Evolutionary conservation across 305 asterid genomes (phyloP), one percentile per base, ranked within the genome.

Genomic region (Fraxinus nigra): DNA sequence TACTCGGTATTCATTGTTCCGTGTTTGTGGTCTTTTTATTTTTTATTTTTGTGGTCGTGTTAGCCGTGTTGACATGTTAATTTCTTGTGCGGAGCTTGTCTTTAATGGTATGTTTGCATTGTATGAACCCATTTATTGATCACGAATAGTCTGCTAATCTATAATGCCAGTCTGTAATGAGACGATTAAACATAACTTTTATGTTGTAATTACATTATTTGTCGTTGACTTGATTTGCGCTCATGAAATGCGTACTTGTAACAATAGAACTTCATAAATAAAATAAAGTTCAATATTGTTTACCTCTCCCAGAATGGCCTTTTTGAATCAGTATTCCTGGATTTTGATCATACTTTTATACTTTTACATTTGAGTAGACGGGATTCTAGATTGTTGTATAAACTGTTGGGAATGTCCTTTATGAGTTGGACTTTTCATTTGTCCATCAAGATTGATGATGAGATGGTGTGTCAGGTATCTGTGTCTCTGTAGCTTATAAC

Each of bases 11-110:
- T 82, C 82, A 20, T 85, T 79, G 79, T 83, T 76, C 67, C 75
- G 88, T 85, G 80, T 78, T 82, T 80, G 81, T 43, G 63, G 79
- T 65, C 67, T 77, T 85, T 26, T 40, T 67, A 65, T 38, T 26
- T 73, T 76, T 16, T 16, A 48, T 72, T 79, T 30, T 84, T 80
- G 79, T 84, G 69, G 34, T 63, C 81, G 83, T 76, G 65, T 74
- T 78, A 24, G 79, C 70, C 67, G 33, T 37, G 75, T 76, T 56
- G 75, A 37, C 70, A 72, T 84, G 82, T 85, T 86, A 87, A 84
- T 85, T 61, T 84, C 67, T 85, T 63, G 82, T 76, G 90, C 84
- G 82, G 75, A 78, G 84, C 81, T 80, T 77, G 30, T 75, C 56
- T 26, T 65, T 78, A n/a, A 37, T 65, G 72, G 18, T 28, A 0